A percentile compares a stretch with the other conserved stretches of the same genome.
Conservation (phyloP, 164 flowering plant species). For the Nymphaea colorata region DNA sequence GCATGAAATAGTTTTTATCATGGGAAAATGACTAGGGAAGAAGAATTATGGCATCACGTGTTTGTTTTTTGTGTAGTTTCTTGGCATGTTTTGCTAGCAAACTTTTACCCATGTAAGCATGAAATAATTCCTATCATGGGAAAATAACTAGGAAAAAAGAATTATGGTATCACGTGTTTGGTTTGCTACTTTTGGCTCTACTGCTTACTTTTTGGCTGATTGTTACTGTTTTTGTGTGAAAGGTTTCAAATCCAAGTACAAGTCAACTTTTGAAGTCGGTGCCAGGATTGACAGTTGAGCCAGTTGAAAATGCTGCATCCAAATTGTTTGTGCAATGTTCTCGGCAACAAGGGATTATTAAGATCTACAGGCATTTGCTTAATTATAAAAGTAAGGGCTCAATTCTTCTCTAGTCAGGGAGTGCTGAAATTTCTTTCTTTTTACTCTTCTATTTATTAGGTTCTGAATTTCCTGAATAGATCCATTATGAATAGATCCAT, state of each 20-base stretch:
- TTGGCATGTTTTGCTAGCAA: too few species aligned
- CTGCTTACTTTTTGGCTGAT: too few species aligned
- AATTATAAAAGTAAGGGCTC: slow-evolving; percentile 67
- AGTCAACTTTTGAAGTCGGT: slow-evolving; percentile 86
- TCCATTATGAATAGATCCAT: neutral
- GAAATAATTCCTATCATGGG: too few species aligned
- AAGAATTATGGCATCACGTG: too few species aligned
- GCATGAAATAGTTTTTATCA: too few species aligned
- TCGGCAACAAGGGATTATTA: slow-evolving; percentile 91
- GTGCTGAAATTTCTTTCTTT: slow-evolving; percentile 3
- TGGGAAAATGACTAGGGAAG: too few species aligned
- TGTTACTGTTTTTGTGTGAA: slow-evolving; percentile 3
- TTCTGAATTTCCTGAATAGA: neutral
- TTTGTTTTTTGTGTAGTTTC: too few species aligned
- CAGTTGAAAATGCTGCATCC: slow-evolving; percentile 91
- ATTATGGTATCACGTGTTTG: too few species aligned
- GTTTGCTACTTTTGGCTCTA: too few species aligned
- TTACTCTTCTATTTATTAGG: neutral
- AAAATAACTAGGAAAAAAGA: too few species aligned
- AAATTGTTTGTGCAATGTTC: slow-evolving; percentile 97
- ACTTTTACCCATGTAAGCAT: too few species aligned
- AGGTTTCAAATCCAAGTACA: slow-evolving; percentile 82
- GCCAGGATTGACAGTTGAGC: slow-evolving; percentile 76
- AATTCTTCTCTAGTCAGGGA: neutral
- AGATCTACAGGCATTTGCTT: slow-evolving; percentile 91